A percentile compares a stretch with the other conserved stretches of the same genome.
Evolutionary conservation across 2,329 filamentous ascomycete species (phyloP).

Genomic region (Aaosphaeria pasadenensis): DNA sequence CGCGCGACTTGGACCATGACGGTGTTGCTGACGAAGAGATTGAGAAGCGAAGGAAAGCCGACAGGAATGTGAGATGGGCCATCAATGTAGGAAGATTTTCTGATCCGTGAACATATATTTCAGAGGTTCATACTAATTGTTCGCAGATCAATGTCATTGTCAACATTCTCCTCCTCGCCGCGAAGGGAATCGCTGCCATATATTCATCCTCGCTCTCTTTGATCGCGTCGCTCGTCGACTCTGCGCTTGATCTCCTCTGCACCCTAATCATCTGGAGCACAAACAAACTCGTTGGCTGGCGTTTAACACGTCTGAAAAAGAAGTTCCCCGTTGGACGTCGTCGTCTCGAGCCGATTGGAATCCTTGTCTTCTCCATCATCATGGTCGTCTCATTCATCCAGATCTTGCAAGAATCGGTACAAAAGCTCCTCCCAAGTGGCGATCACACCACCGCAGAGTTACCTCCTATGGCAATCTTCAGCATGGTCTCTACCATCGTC

Average conservation of each 20-base stretch:
- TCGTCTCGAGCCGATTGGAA: slow-evolving; percentile 59
- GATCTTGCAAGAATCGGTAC: slow-evolving; percentile 59
- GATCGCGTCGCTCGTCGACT: slow-evolving; percentile 61
- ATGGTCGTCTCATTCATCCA: slow-evolving; percentile 64
- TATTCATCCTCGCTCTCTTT: slow-evolving; percentile 59
- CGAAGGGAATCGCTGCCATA: slow-evolving; percentile 55
- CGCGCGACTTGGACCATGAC: slow-evolving; percentile 54
- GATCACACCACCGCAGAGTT: slow-evolving; percentile 50
- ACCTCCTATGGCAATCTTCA: slow-evolving; percentile 53
- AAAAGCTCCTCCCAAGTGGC: slow-evolving; percentile 53
- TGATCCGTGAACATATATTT: too few relatives aligned
- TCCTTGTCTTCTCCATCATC: slow-evolving; percentile 60
- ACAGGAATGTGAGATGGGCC: slow-evolving; percentile 53
- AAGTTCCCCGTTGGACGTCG: slow-evolving; percentile 54
- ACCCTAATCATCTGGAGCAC: slow-evolving; percentile 61
- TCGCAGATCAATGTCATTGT: slow-evolving; percentile 56
- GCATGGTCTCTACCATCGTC: slow-evolving; percentile 56
- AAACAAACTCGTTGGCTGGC: slow-evolving; percentile 58
- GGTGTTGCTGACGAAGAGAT: slow-evolving; percentile 54
- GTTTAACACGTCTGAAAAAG: slow-evolving; percentile 47
- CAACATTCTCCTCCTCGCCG: slow-evolving; percentile 55
- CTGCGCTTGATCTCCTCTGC: slow-evolving; percentile 59
- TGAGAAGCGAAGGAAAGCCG: slow-evolving; percentile 45
- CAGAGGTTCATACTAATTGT: slow-evolving; percentile 4
- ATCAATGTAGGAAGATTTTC: slow-evolving; percentile 45